Evolutionary conservation across 371 early-diverging fungal genomes (phyloP), one percentile per base, ranked within the genome.

Genomic region (Rhizopus arrhizus): DNA sequence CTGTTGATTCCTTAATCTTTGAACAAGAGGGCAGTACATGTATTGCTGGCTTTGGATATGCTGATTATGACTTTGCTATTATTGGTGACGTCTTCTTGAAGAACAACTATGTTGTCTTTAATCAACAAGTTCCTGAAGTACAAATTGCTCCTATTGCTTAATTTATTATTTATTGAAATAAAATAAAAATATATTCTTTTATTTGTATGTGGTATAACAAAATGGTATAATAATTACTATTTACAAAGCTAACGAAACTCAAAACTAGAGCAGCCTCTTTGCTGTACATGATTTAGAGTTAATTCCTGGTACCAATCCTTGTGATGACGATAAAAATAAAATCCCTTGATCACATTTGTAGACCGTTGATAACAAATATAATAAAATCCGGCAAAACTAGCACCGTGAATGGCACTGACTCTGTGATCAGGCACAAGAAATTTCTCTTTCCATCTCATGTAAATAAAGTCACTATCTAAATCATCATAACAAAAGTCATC

Each of bases 371-470:
- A 95, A 64, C 89, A 90, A 56, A 95, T 92, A 64, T 95, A 97
- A 74, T 97, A 97, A 70, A 96, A 97, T 13, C 97, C 97, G 16
- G 91, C 95, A 83, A 92, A 97, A 66, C 89, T 89, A 2, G 97
- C 97, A 4, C 98, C 98, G 53, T 85, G 73, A 58, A 97, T 91
- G 28, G 83, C 79, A 64, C 82, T 85, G 41, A 96, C 87, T 55
- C 80, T 82, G 75, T 96, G 95, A 80, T 97, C 94, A 45, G 98
- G 97, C 1, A 96, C 94, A 48, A 97, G 72, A 70, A 96, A 97
- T 59, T 88, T 91, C 65, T 97, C 98, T 84, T 95, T 97, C 96
- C 96, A 96, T 29, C 97, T 84, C 97, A 97, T 97, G 70, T 92
- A 97, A 31, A 97, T 73, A 57, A 83, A 83, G 58, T 94, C 91